Base-by-base conservation (phyloP, 495 filamentous ascomycete species). In the Penicillium tannophilum region DNA sequence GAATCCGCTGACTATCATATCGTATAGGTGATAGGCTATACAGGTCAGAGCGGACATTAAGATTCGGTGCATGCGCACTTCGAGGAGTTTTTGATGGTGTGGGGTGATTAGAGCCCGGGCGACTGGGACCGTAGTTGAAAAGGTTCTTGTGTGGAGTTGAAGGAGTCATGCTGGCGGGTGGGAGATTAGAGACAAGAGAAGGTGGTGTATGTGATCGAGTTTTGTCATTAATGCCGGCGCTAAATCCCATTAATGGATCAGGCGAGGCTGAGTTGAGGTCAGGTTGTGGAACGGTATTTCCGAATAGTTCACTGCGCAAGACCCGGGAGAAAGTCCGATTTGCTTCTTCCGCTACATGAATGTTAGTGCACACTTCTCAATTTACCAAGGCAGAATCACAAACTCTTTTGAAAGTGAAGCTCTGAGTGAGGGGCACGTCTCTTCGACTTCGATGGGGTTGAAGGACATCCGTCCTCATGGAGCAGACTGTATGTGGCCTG, bases 131-230 rank as follows among this genome's bases (percentile, higher is more conserved):
- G 63, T 95, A 98, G 50, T 89, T 90, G 72, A 98, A 97, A 36
- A 98, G 85, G 66, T 97, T 98, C 76, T 97, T 98, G 70, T 96
- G 92, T 4, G 94, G 94, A 8, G 94, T 98, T 5, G 92, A 93
- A 0, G 95, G 94, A 4, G 92, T 96, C 44, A 94, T 79, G 47
- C 81, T 85, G 6, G 88, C 78, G 5, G 90, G 84, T 16, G 88
- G 84, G 23, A 89, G 75, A 36, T 82, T 77, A 12, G 85, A 80
- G 7, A 80, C 67, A 65, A 87, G 87, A 35, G 80, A 86, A 7
- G 94, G 91, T 30, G 93, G 91, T 10, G 92, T 96, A 56, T 88
- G 87, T 39, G 91, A 88, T 63, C 90, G 82, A 51, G 84, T 88
- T 23, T 86, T 86, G 67, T 91, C 87, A 62, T 85, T 84, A 41